Conservation (phyloP, 2,329 filamentous ascomycete genomes). For the Aspergillus flavus region DNA sequence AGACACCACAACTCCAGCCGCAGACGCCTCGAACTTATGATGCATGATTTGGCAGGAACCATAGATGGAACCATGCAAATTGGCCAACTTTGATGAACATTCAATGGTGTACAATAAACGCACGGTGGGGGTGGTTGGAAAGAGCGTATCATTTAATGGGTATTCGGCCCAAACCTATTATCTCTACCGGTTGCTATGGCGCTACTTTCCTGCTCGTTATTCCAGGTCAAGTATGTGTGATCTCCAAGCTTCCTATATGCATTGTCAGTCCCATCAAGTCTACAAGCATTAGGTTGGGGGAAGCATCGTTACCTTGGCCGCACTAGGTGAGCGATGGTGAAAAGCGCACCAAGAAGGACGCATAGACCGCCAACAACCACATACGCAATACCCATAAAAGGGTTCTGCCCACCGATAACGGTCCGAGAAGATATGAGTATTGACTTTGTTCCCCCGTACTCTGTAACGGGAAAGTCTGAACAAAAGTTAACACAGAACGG, state of each 20-base stretch:
- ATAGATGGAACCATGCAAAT: neutral
- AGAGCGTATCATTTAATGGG: constrained; percentile 16
- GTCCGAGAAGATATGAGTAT: constrained; percentile 87
- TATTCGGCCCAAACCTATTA: constrained; percentile 44
- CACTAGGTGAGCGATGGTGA: constrained; percentile 87
- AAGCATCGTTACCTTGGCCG: constrained; percentile 72
- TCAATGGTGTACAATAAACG: constrained; percentile 16
- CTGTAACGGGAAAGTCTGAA: constrained; percentile 75
- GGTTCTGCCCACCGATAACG: constrained; percentile 92
- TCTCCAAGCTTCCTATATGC: constrained; percentile 86
- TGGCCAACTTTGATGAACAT: neutral
- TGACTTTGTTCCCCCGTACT: constrained; percentile 85
- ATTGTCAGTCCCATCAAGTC: neutral
- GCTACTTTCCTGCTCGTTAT: constrained; percentile 66
- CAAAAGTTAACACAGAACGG: constrained; percentile 16
- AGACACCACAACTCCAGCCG: constrained; percentile 9
- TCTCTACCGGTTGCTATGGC: constrained; percentile 61
- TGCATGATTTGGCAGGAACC: constrained; percentile 6
- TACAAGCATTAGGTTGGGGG: neutral
- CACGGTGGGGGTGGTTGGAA: neutral
- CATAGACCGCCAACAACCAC: constrained; percentile 92
- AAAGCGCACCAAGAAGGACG: constrained; percentile 82
- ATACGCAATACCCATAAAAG: constrained; percentile 95
- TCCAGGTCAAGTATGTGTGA: constrained; percentile 97
- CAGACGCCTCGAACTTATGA: constrained; percentile 17